Conservation (phyloP, 2,329 filamentous ascomycete genomes). For the Botryotinia globosa region DNA sequence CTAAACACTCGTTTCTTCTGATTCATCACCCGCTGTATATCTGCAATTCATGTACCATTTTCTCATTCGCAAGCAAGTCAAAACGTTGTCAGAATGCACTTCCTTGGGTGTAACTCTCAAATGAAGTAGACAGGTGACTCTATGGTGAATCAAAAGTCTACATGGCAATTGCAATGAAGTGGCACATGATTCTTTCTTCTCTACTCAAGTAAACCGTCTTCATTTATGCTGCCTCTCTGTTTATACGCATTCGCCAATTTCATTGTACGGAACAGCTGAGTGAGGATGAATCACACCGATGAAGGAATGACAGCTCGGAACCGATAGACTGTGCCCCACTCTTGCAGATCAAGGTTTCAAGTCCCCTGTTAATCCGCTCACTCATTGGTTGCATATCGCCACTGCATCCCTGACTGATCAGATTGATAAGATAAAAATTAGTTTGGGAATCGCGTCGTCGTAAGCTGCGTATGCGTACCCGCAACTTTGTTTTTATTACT, state of each 20-base stretch:
- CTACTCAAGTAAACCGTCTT: neutral
- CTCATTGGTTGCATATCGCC: neutral
- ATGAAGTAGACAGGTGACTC: neutral
- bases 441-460: neutral
- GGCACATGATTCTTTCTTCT: neutral
- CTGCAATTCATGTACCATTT: neutral
- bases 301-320: neutral
- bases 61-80: neutral
- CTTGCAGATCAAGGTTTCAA: neutral
- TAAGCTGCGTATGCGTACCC: slow-evolving; percentile 14
- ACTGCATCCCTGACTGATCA: slow-evolving; percentile 1
- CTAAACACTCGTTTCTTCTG: neutral
- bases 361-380: neutral
- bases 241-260: too few species aligned
- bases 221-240: neutral
- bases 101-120: neutral
- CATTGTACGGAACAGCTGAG: neutral
- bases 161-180: neutral
- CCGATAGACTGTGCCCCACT: neutral
- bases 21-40: neutral
- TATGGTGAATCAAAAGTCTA: neutral
- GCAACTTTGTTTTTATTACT: slow-evolving; percentile 1
- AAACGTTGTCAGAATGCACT: neutral
- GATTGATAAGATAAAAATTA: slow-evolving; percentile 18
- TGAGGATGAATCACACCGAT: neutral